Conservation (phyloP, 2,329 filamentous ascomycete genomes). For the Hypoxylon sp. region DNA sequence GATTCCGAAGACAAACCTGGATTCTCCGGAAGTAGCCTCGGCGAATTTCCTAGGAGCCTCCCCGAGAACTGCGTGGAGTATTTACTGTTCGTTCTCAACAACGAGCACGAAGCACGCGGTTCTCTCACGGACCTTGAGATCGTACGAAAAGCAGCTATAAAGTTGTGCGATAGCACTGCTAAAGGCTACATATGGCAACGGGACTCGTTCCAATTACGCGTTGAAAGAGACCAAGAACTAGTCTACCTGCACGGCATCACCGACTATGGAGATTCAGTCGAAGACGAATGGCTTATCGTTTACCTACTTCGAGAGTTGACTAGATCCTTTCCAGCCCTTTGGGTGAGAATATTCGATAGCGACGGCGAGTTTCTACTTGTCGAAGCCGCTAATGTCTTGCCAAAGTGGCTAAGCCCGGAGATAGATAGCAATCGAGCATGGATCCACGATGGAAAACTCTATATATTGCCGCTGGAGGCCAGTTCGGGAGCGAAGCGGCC, state of each 20-base stretch:
- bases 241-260: constrained; percentile 81
- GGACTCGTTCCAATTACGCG: constrained; percentile 81
- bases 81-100: constrained; percentile 79
- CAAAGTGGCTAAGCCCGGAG: constrained; percentile 92
- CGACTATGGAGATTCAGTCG: constrained; percentile 93
- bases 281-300: constrained; percentile 98
- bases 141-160: constrained; percentile 77
- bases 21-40: constrained; percentile 51
- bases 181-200: constrained; percentile 96
- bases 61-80: constrained; percentile 92
- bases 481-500: constrained; percentile 56
- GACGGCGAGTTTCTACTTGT: constrained; percentile 97
- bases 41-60: constrained; percentile 61
- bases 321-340: constrained; percentile 78
- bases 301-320: constrained; percentile 88
- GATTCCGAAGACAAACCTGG: constrained; percentile 48
- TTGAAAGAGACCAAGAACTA: constrained; percentile 69
- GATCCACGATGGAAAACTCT: constrained; percentile 83
- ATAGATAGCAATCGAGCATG: constrained; percentile 90
- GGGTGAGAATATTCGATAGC: constrained; percentile 86
- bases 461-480: constrained; percentile 75
- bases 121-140: constrained; percentile 77
- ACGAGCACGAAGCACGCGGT: constrained; percentile 68
- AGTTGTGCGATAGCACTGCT: constrained; percentile 75
- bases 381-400: constrained; percentile 90